Base-by-base conservation (phyloP, 805 yeast genomes). In the Yarrowia divulgata region DNA sequence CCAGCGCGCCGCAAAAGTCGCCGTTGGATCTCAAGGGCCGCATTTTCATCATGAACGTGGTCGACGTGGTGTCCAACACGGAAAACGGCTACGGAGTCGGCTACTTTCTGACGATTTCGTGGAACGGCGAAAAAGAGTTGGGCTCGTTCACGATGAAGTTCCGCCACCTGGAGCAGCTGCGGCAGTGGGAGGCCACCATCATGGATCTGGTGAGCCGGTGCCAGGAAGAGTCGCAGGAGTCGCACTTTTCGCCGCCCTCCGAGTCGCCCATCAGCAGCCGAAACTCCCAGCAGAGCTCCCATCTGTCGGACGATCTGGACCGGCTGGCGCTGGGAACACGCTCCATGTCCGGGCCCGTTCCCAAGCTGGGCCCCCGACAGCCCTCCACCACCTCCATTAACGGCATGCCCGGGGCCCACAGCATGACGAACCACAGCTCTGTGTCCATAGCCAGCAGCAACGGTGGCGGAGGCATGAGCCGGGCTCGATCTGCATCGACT, bases 121-220 rank as follows among this genome's bases (percentile, higher is more conserved):
- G 60, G 64, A 3, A 19, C 6, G 68, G 57, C 1, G 57, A 39
- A 13, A 39, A 1, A 8, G 52, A 34, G 19, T 2, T 18, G 18
- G 57, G 68, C 16, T 87, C 91, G 19, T 93, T 95, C 73, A 86
- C 92, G 18, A 83, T 95, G 76, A 85, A 91, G 69, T 92, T 92
- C 78, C 85, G 89, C 71, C 89, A 89, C 66, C 98, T 93, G 74
- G 98, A 95, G 77, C 83, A 84, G 18, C 83, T 96, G 72, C 85
- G 84, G 70, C 94, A 89, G 77, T 95, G 98, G 98, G 91, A 79
- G 58, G 42, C 74, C 42, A 75, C 82, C 3, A 71, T 81, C 43
- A 72, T 62, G 63, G 18, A 62, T 37, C 63, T 50, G 46, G 52
- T 71, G 70, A 67, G 71, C 69, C 7, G 29, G 37, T 49, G 37